phyloP scores from a whole-genome alignment of 371 early-diverging fungal genomes.

The Thermomucor indicae-seudaticae region DNA sequence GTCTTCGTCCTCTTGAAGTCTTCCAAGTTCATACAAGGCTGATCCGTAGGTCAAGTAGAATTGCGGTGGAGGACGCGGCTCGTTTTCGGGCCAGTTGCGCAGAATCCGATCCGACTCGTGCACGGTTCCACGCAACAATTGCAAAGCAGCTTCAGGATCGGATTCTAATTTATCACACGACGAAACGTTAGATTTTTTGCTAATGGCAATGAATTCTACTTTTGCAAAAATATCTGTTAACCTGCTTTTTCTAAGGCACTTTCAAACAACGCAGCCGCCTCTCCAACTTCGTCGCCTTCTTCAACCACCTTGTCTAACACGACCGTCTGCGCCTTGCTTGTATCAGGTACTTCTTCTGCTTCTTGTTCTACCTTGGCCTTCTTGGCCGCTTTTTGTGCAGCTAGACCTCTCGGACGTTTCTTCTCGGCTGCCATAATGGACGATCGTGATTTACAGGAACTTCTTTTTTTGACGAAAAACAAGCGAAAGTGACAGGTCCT shows the following conservation, averaged over 20 bases:
- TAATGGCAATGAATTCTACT: too few species aligned
- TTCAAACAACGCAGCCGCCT: conserved; percentile 38
- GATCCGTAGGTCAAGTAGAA: conserved; percentile 57
- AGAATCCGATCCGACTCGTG: conserved; percentile 62
- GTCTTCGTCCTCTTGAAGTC: conserved; percentile 39
- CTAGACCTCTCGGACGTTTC: conserved; percentile 47
- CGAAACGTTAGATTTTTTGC: too few species aligned
- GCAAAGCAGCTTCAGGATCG: conserved; percentile 25
- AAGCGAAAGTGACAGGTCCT: too few species aligned
- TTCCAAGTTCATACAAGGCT: conserved; percentile 52
- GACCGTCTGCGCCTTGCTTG: conserved; percentile 38
- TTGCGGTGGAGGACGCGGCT: conserved; percentile 30
- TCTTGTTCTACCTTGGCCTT: conserved; percentile 28
- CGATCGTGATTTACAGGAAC: neutral
- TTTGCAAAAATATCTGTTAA: conserved; percentile 10
- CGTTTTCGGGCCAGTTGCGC: conserved; percentile 40
- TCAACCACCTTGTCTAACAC: conserved; percentile 46
- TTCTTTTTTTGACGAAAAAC: too few species aligned
- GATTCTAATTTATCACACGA: conserved; percentile 8
- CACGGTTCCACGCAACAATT: conserved; percentile 53
- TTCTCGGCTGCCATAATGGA: conserved; percentile 32
- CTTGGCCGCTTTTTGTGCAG: conserved; percentile 30
- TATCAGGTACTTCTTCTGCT: conserved; percentile 2
- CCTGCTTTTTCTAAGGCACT: conserved; percentile 42
- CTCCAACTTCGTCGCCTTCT: conserved; percentile 50